These are phyloP conservation scores for Leccinum solheimii DNA, from an alignment of 1,284 basidiomycete species.

Conservation along the genomic window DNA sequence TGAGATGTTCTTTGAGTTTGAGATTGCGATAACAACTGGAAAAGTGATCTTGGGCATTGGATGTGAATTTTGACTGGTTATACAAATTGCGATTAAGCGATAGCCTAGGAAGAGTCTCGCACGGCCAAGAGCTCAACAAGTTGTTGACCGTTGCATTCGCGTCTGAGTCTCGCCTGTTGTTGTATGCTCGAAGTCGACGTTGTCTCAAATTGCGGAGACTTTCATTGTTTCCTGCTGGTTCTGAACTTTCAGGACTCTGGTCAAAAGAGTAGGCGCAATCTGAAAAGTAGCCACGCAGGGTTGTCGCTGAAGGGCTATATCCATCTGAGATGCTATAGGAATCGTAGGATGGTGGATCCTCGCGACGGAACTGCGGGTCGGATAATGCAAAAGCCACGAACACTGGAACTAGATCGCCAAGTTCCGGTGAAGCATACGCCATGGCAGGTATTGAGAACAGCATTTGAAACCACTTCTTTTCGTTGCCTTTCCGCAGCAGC, in stretches of 20 bases:
- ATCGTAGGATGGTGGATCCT: neutral
- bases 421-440: neutral
- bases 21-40: constrained; percentile 16
- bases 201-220: neutral
- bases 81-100: constrained; percentile 13
- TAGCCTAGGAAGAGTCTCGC: constrained; percentile 6
- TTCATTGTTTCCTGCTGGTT: neutral
- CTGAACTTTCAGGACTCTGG: constrained; percentile 7
- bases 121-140: constrained; percentile 22
- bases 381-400: neutral
- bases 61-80: neutral
- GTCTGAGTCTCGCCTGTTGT: constrained; percentile 10
- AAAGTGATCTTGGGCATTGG: constrained; percentile 9
- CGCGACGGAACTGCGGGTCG: neutral
- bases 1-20: constrained; percentile 11
- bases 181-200: constrained; percentile 12
- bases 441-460: neutral
- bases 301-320: constrained; percentile 2
- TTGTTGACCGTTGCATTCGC: neutral
- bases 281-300: constrained; percentile 10
- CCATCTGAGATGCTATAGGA: constrained; percentile 20
- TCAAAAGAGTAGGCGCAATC: constrained; percentile 11
- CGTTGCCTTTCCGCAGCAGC: neutral
- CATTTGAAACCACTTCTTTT: neutral
- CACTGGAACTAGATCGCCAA: neutral